A percentile compares a stretch with the other conserved stretches of the same genome.
These are phyloP conservation scores for Trichosporon coremiiforme DNA, from an alignment of 1,284 basidiomycete species.

Conservation along the genomic window DNA sequence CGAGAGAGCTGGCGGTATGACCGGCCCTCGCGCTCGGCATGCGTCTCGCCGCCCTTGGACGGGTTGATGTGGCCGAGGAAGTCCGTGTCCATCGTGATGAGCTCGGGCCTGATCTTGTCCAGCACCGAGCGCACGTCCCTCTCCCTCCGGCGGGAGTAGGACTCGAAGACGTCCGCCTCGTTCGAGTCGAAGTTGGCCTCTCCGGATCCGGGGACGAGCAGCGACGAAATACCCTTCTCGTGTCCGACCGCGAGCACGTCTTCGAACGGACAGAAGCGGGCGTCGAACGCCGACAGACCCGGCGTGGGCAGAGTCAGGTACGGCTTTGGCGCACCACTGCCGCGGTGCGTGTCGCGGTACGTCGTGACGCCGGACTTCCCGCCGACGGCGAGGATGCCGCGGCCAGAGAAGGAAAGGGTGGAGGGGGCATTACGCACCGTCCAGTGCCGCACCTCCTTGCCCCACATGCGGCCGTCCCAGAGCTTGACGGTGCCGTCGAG, in stretches of 20 bases:
- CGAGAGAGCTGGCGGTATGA: conserved; percentile 73
- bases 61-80: conserved; percentile 73
- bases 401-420: conserved; percentile 61
- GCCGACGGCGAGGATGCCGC: conserved; percentile 79
- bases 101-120: conserved; percentile 94
- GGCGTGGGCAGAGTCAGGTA: conserved; percentile 71
- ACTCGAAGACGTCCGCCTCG: conserved; percentile 95
- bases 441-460: conserved; percentile 81
- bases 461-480: conserved; percentile 97
- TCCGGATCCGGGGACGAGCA: conserved; percentile 88
- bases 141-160: conserved; percentile 77
- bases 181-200: conserved; percentile 92
- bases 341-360: conserved; percentile 39
- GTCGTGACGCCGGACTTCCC: conserved; percentile 82
- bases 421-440: conserved; percentile 62
- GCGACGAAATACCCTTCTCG: conserved; percentile 71
- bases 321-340: conserved; percentile 51
- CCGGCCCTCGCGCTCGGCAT: conserved; percentile 59
- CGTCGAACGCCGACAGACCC: conserved; percentile 68
- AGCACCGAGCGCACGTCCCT: conserved; percentile 86
- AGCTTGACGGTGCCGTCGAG: conserved; percentile 85
- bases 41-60: conserved; percentile 62
- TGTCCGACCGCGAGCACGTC: conserved; percentile 81
- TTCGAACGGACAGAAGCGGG: conserved; percentile 82
- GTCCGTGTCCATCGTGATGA: conserved; percentile 88